Percentiles rank a stretch among this genome's conserved stretches.
Conservation (phyloP, 139 green algal genomes). For the Chlamydomonas sp. region DNA sequence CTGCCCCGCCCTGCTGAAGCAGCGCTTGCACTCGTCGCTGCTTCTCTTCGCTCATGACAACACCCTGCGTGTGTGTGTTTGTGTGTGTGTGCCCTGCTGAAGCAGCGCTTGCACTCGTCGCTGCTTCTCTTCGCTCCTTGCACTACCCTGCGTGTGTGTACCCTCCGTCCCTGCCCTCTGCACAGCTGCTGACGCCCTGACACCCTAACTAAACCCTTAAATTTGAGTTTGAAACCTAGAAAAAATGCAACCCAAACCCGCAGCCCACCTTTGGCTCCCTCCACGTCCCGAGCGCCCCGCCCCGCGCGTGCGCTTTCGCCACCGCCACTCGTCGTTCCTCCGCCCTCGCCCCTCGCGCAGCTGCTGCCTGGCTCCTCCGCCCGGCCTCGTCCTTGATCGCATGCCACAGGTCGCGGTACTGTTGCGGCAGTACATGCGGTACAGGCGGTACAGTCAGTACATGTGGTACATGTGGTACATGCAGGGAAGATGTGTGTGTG, state of each 20-base stretch:
- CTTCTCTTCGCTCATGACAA: constrained; percentile 37
- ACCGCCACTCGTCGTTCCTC: not conserved
- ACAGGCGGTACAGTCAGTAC: no score
- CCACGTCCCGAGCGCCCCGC: not conserved
- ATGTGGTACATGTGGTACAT: no score
- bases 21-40: constrained; percentile 33
- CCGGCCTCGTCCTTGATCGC: not conserved
- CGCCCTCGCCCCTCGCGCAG: constrained; percentile 1
- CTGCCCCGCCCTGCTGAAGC: constrained; percentile 22
- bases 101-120: constrained; percentile 32
- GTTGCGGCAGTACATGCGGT: no score
- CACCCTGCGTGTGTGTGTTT: not conserved
- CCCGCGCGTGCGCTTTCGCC: not conserved
- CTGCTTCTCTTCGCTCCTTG: constrained; percentile 39
- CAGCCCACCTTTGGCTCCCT: not conserved
- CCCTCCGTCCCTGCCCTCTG: no score
- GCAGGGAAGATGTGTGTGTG: no score
- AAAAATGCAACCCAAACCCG: not conserved
- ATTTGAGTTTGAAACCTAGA: not conserved
- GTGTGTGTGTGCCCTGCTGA: constrained; percentile 25
- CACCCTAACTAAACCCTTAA: not conserved
- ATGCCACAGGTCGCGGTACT: constrained; percentile 5
- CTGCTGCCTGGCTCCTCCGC: no score
- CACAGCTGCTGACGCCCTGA: not conserved
- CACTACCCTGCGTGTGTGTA: not conserved